Evolutionary conservation across 2,329 filamentous ascomycete genomes (phyloP), one percentile per base, ranked within the genome.

Genomic region (Nannizzia gypsea): DNA sequence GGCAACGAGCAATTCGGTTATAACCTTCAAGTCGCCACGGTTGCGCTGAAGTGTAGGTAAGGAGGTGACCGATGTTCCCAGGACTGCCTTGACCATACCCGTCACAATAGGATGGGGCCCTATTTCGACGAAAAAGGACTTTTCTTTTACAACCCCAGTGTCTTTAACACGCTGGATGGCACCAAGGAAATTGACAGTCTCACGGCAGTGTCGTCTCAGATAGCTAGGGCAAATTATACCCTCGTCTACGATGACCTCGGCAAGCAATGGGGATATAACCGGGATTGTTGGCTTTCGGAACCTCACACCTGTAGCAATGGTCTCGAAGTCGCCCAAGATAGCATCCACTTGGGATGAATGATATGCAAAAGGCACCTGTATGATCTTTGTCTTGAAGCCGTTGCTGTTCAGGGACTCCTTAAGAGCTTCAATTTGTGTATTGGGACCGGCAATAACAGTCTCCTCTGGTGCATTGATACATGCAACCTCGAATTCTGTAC

Each of bases 41-140:
- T 78, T 80, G 61, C 84, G 81, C 34, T 82, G 83, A 11, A 88
- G 75, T 2, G 85, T 83, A 2, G 84, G 79, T 9, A 81, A 78
- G 11, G 81, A 80, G 44, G 80, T 76, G 8, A 77, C 73, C 3
- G 74, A 72, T 2, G 38, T 17, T 24, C 80, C 81, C 58, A 87
- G 78, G 3, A 81, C 82, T n/a, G 82, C 80, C 75, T 85, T 86
- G 63, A 89, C 80, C 79, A 90, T 85, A 61, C 81, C 81, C 48
- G 80, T 79, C 71, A 83, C 87, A 13, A 89, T 81, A 0, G 86
- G 85, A 66, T 89, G 84, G 34, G 87, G 85, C n/a, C 87, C 87
- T 64, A 90, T 74, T 69, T 90, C 87, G 59, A 90, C 74, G 81
- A 83, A 89, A 31, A 84, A 79, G 4, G 85, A 86, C 72, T 84